phyloP scores from a whole-genome alignment of 2,329 filamentous ascomycete species.

The Penicillium sp. region DNA sequence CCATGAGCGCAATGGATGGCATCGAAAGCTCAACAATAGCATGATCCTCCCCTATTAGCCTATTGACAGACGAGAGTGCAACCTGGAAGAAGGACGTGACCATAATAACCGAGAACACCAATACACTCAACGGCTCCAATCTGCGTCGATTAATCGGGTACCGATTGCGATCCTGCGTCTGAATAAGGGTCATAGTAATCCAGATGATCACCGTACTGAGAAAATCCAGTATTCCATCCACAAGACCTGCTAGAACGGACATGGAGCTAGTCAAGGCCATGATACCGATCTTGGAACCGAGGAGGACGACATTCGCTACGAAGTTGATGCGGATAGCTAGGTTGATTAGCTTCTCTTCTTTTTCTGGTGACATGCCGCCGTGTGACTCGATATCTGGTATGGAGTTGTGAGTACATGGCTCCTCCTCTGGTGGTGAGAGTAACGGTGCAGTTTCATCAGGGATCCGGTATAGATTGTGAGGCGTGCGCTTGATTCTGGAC shows the following conservation, averaged over 20 bases:
- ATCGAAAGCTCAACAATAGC: conserved; percentile 70
- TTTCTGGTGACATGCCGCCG: conserved; percentile 57
- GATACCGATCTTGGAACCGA: conserved; percentile 75
- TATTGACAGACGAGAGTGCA: conserved; percentile 60
- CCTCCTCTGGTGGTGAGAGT: conserved; percentile 54
- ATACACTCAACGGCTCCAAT: conserved; percentile 65
- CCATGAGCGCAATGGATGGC: conserved; percentile 77
- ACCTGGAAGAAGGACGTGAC: conserved; percentile 65
- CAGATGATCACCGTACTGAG: conserved; percentile 65
- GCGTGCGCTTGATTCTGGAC: conserved; percentile 67
- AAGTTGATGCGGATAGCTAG: conserved; percentile 87
- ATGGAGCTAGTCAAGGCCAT: conserved; percentile 72
- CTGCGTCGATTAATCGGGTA: conserved; percentile 64
- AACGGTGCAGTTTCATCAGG: conserved; percentile 38
- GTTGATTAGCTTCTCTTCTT: conserved; percentile 73
- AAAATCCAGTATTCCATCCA: conserved; percentile 66
- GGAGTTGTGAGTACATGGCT: conserved; percentile 49
- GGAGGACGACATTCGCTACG: conserved; percentile 71
- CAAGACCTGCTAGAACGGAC: conserved; percentile 65
- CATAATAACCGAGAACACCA: conserved; percentile 67
- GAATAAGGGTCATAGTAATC: conserved; percentile 60
- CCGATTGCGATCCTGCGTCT: conserved; percentile 60
- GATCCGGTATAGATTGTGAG: conserved; percentile 80
- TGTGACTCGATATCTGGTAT: conserved; percentile 48
- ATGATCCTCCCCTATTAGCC: conserved; percentile 59